Evolutionary conservation across 768 basidiomycete genomes (phyloP), one percentile per base, ranked within the genome.

Genomic region (Exidia glandulosa): DNA sequence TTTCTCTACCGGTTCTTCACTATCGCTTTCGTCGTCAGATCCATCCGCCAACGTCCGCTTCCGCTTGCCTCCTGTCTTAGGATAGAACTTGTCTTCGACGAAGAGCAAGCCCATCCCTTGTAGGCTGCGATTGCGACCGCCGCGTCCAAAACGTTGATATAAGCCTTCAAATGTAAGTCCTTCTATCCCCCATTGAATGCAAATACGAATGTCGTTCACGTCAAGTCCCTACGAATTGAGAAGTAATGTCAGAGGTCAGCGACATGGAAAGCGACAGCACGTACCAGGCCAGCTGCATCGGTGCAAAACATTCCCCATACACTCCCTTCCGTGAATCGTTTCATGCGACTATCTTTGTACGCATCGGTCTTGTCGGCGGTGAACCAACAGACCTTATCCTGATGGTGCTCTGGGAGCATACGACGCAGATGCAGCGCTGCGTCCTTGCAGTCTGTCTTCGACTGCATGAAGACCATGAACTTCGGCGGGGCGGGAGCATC

Each of bases 231-330:
- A 56, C 32, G 37, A n/a, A 32, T 30, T 19, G 52, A 59, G 29
- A 60, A 34, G 41, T 34, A 14, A 59, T 56, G 16, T 31, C 16
- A 36, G 34, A 36, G 16, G 34, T 36, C 34, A 36, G 34, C 34
- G 16, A 36, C 7, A 7, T 36, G 34, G 7, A 7, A 36, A 7
- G 16, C 34, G 7, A 36, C 34, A 29, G 45, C 27, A 27, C 68
- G 56, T 61, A 74, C 71, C 73, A 76, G 72, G 30, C 74, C 72
- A 62, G 73, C 74, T 29, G 71, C 65, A 41, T 72, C 71, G 0
- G 69, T 74, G 3, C 47, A 65, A 50, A 56, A 69, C 13, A 72
- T 50, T 2, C 72, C 74, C 62, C 62, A 73, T 13, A 61, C 55
- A 6, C 66, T 59, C 3, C 63, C 64, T 10, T 32, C 31, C 29